These are phyloP conservation scores for Halenospora varia DNA, from an alignment of 495 filamentous ascomycete species.

Conservation along the genomic window DNA sequence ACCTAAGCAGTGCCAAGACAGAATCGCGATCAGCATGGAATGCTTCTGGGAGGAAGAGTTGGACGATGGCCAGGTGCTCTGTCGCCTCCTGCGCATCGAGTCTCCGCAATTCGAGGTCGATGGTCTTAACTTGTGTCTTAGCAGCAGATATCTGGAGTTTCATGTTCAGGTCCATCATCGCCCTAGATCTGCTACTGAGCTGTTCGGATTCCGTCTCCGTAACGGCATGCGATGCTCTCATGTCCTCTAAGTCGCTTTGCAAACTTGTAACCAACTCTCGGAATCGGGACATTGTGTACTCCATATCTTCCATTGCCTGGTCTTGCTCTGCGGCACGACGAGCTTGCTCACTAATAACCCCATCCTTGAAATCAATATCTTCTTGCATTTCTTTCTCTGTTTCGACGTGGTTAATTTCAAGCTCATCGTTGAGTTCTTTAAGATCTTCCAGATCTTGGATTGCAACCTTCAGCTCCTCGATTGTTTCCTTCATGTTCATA, in stretches of 20 bases:
- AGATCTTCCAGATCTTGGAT: conserved; percentile 83
- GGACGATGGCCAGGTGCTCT: conserved; percentile 83
- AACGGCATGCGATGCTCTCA: conserved; percentile 84
- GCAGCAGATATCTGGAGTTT: conserved; percentile 84
- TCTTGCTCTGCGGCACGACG: conserved; percentile 64
- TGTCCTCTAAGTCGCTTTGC: conserved; percentile 85
- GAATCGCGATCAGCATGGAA: conserved; percentile 78
- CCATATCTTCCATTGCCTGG: conserved; percentile 74
- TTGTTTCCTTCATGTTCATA: conserved; percentile 71
- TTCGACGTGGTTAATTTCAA: conserved; percentile 89
- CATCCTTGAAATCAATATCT: conserved; percentile 80
- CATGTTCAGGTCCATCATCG: conserved; percentile 95
- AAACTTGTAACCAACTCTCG: conserved; percentile 81
- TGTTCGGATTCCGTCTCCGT: conserved; percentile 90
- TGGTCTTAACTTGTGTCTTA: conserved; percentile 88
- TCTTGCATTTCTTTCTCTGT: conserved; percentile 92
- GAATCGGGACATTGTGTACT: conserved; percentile 85
- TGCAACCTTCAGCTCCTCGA: conserved; percentile 72
- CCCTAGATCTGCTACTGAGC: conserved; percentile 74
- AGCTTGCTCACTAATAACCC: conserved; percentile 69
- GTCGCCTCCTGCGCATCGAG: conserved; percentile 87
- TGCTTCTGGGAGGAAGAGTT: conserved; percentile 83
- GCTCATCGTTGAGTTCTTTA: conserved; percentile 89
- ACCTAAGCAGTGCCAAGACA: conserved; percentile 76
- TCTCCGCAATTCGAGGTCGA: conserved; percentile 82